phyloP scores from a whole-genome alignment of 441 rosid genomes.

The Syzygium malaccense region DNA sequence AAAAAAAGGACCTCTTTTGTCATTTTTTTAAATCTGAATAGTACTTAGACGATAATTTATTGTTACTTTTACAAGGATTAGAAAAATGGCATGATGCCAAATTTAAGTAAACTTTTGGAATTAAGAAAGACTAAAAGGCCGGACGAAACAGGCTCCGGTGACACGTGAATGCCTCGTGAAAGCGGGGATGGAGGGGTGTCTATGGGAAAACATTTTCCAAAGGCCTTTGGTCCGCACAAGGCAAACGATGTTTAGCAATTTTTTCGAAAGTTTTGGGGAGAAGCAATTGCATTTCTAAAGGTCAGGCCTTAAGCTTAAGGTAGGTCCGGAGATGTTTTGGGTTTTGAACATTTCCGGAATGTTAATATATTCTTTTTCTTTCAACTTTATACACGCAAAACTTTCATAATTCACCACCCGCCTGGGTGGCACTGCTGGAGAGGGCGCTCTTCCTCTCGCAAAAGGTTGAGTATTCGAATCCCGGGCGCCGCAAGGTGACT shows the following conservation, averaged over 20 bases:
- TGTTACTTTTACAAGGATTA: neutral
- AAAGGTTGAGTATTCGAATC: too few species aligned
- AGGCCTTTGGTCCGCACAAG: neutral
- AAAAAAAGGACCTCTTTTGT: neutral
- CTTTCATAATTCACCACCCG: neutral
- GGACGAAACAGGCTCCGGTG: neutral
- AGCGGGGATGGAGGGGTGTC: neutral
- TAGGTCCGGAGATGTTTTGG: rapidly evolving
- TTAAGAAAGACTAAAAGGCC: neutral
- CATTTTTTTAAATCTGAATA: neutral
- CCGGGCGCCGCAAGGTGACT: too few species aligned
- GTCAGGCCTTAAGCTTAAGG: neutral
- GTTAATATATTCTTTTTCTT: neutral
- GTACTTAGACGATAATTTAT: neutral
- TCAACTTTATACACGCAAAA: rapidly evolving
- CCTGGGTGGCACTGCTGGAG: too few species aligned
- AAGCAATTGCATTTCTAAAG: neutral
- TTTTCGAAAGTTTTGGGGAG: neutral
- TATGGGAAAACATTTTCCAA: neutral
- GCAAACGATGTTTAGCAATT: neutral
- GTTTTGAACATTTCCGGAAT: neutral
- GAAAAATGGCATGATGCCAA: neutral
- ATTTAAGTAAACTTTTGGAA: neutral
- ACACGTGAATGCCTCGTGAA: neutral
- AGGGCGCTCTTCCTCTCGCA: too few species aligned